These are phyloP conservation scores for Tolypocladium cylindrosporum DNA, from an alignment of 2,329 filamentous ascomycete species.

Conservation along the genomic window DNA sequence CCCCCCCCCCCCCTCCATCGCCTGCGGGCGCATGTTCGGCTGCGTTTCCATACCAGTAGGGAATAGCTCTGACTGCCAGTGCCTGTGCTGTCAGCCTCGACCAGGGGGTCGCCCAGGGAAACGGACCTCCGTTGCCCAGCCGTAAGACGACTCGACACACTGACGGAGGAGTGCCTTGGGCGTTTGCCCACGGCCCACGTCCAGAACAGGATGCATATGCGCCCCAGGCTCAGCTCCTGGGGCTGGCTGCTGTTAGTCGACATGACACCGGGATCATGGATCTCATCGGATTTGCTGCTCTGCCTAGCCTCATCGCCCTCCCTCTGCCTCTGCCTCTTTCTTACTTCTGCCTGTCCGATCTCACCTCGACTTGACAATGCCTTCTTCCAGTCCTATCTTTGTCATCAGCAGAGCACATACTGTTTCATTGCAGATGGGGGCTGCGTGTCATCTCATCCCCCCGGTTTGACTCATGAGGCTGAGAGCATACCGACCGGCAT, in stretches of 20 bases:
- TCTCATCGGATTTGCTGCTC: neutral
- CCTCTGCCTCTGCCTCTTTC: neutral
- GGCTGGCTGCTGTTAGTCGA: constrained; percentile 4
- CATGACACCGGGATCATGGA: constrained; percentile 2
- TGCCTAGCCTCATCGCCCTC: constrained; percentile 1
- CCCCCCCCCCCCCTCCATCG: neutral
- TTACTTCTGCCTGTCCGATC: constrained; percentile 4
- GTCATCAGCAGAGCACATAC: constrained; percentile 5
- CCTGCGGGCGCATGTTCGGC: neutral
- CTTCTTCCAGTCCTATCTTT: constrained; percentile 4
- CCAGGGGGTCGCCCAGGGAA: neutral
- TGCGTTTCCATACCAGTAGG: neutral
- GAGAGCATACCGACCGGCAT: constrained; percentile 4
- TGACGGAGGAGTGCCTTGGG: neutral
- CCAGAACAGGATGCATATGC: constrained; percentile 3
- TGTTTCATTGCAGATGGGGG: constrained; percentile 13
- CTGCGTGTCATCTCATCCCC: constrained; percentile 10
- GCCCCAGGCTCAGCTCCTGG: constrained; percentile 6
- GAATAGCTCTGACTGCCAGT: neutral
- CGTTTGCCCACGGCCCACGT: neutral
- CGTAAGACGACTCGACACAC: neutral
- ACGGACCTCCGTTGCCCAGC: neutral
- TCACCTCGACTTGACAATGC: constrained; percentile 4
- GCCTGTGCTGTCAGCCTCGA: constrained; percentile 2
- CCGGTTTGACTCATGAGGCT: constrained; percentile 10